Conservation (phyloP, 1,139 yeast genomes). For the Pichia sp. region DNA sequence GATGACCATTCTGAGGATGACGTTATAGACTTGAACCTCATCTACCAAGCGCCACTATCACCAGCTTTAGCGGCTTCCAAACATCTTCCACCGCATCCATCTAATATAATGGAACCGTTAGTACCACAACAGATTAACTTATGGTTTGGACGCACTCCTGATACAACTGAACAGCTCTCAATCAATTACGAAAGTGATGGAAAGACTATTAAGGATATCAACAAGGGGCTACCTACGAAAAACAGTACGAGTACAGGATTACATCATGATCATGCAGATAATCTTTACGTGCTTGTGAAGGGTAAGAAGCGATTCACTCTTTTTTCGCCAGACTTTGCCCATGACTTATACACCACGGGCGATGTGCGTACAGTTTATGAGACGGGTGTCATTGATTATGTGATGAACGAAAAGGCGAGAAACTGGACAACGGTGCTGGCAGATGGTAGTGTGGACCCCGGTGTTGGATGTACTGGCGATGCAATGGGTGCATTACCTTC, state of each 20-base stretch:
- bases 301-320: conserved; percentile 65
- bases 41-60: conserved; percentile 59
- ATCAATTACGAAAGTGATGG: background rate
- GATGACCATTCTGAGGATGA: conserved; percentile 2
- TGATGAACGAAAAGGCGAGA: conserved; percentile 44
- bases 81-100: conserved; percentile 34
- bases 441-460: conserved; percentile 36
- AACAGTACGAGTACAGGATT: conserved; percentile 61
- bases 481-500: no score
- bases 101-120: conserved; percentile 35
- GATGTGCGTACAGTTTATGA: conserved; percentile 39
- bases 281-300: conserved; percentile 50
- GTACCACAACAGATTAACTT: conserved; percentile 66
- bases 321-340: conserved; percentile 55
- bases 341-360: conserved; percentile 54
- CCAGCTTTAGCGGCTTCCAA: conserved; percentile 24
- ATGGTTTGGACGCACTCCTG: conserved; percentile 49
- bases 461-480: background rate
- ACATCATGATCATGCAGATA: conserved; percentile 81
- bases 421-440: conserved; percentile 51
- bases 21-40: conserved; percentile 7
- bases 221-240: conserved; percentile 43
- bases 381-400: conserved; percentile 65
- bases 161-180: conserved; percentile 2
- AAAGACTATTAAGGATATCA: conserved; percentile 25